phyloP scores from a whole-genome alignment of 2,329 filamentous ascomycete genomes.

The Pseudomassariella vexata region DNA sequence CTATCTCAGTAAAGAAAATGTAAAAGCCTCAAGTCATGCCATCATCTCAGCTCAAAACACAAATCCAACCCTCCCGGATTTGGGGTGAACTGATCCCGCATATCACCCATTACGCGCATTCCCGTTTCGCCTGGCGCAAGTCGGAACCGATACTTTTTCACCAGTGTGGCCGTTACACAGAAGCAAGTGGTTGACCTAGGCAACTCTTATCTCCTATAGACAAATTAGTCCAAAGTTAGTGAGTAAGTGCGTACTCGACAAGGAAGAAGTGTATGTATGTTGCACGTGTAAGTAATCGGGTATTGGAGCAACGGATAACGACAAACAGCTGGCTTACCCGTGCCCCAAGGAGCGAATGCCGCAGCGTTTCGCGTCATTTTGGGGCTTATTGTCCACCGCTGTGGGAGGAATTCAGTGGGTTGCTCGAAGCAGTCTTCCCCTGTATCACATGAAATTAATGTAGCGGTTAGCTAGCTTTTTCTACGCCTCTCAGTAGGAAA shows the following conservation, averaged over 20 bases:
- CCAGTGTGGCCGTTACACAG: neutral
- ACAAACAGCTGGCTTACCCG: constrained; percentile 12
- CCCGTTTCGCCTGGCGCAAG: neutral
- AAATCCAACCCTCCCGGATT: neutral
- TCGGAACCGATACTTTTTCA: neutral
- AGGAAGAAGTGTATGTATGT: too few species aligned
- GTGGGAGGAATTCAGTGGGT: constrained; percentile 28
- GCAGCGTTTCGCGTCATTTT: constrained; percentile 25
- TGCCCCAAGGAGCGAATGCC: constrained; percentile 27
- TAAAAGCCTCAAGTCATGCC: too few species aligned
- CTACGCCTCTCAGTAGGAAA: too few species aligned
- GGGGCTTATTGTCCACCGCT: constrained; percentile 27
- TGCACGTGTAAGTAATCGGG: too few species aligned
- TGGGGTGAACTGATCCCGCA: neutral
- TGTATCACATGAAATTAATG: too few species aligned
- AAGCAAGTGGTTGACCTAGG: too few species aligned
- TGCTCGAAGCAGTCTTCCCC: constrained; percentile 22
- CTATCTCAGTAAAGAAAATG: too few species aligned
- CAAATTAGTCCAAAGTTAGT: too few species aligned
- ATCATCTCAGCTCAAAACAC: neutral
- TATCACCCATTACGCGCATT: neutral
- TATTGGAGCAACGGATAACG: too few species aligned
- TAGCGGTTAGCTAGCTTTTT: too few species aligned
- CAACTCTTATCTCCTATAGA: too few species aligned
- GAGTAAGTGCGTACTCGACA: too few species aligned